phyloP scores from a whole-genome alignment of 1,139 yeast species.

The Saccharomycopsis phalli region DNA sequence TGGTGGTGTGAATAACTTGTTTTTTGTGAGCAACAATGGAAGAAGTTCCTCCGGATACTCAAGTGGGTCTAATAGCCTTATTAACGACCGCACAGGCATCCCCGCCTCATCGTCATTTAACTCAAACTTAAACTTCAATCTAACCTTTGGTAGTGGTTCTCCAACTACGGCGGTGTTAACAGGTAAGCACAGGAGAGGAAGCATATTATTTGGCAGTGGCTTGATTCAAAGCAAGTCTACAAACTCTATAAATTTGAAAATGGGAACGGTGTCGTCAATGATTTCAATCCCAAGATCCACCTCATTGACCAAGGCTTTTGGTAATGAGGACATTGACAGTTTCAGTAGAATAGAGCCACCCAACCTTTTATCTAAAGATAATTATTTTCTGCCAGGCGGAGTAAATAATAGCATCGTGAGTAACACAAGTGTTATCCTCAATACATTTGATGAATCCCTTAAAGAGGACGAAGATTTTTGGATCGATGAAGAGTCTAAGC shows the following conservation, averaged over 20 bases:
- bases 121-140: slow-evolving; percentile 12
- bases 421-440: slow-evolving; percentile 4
- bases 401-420: background rate
- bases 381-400: too few species aligned
- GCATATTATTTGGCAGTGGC: slow-evolving; percentile 16
- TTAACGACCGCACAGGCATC: slow-evolving; percentile 11
- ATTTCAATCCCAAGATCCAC: slow-evolving; percentile 14
- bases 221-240: slow-evolving; percentile 18
- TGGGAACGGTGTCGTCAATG: slow-evolving; percentile 11
- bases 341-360: slow-evolving; percentile 12
- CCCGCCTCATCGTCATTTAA: slow-evolving; percentile 13
- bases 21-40: background rate
- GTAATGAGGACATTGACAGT: slow-evolving; percentile 3
- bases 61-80: slow-evolving; percentile 10
- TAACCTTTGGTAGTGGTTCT: slow-evolving; percentile 12
- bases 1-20: background rate
- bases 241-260: slow-evolving; percentile 14
- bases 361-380: slow-evolving; percentile 17
- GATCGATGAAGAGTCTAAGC: slow-evolving; percentile 15
- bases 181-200: slow-evolving; percentile 2
- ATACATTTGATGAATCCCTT: background rate
- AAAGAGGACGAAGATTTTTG: slow-evolving; percentile 13
- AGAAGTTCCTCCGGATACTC: slow-evolving; percentile 10
- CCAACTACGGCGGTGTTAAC: slow-evolving; percentile 16
- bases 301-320: slow-evolving; percentile 10